phyloP scores from a whole-genome alignment of 306 rosid genomes.

The Cucurbita ficifolia region DNA sequence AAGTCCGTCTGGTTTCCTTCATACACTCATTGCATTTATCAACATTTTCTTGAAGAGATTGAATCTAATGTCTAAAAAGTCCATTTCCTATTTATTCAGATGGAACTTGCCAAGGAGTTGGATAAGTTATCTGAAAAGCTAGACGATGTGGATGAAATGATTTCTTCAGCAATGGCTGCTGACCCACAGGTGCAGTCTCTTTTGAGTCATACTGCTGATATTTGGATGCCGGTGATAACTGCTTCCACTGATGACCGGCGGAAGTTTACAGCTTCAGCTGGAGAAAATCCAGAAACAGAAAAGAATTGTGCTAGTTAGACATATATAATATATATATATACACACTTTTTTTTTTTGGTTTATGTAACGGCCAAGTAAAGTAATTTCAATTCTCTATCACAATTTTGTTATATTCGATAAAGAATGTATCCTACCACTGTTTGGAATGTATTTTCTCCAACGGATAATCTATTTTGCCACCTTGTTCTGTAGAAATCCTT shows the following conservation, averaged over 20 bases:
- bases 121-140: constrained; percentile 72
- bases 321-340: background rate
- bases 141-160: constrained; percentile 78
- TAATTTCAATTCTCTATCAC: background rate
- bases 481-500: background rate
- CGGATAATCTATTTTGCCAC: background rate
- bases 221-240: constrained; percentile 89
- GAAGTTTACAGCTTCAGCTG: constrained; percentile 35
- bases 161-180: constrained; percentile 68
- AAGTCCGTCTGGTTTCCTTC: constrained; percentile 27
- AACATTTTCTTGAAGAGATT: background rate
- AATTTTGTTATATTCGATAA: background rate
- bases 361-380: background rate
- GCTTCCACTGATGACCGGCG: constrained; percentile 68
- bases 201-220: constrained; percentile 68
- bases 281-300: constrained; percentile 19
- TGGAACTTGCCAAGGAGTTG: constrained; percentile 77
- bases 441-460: background rate
- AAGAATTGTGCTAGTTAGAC: constrained; percentile 22
- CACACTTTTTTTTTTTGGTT: background rate
- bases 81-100: constrained; percentile 17
- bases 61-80: background rate
- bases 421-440: background rate
- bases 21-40: background rate
- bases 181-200: constrained; percentile 80